Conservation (phyloP, 2,329 filamentous ascomycete genomes). For the Fusarium nanum region DNA sequence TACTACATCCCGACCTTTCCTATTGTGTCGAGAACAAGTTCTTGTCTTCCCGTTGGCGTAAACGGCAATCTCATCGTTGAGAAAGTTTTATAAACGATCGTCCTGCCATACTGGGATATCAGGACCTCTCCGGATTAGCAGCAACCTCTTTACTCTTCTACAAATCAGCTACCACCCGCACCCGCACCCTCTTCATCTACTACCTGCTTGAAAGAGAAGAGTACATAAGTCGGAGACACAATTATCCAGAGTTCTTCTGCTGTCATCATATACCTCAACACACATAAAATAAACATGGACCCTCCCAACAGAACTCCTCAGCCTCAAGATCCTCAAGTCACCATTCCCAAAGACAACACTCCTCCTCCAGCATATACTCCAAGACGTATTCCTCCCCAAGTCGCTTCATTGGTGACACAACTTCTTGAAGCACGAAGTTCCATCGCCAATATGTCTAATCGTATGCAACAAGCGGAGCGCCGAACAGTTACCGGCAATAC, state of each 20-base stretch:
- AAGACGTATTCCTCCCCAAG: slow-evolving; percentile 23
- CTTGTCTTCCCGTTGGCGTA: slow-evolving; percentile 24
- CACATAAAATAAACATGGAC: slow-evolving; percentile 28
- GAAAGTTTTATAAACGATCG: slow-evolving; percentile 31
- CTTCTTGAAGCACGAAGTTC: slow-evolving; percentile 31
- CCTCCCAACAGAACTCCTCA: slow-evolving; percentile 26
- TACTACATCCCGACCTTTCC: slow-evolving; percentile 22
- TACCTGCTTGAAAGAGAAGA: not conserved
- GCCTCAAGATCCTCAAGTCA: slow-evolving; percentile 23
- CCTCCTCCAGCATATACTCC: slow-evolving; percentile 51
- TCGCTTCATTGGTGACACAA: slow-evolving; percentile 31
- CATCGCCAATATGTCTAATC: slow-evolving; percentile 6
- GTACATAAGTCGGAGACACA: not conserved
- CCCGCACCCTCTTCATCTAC: not conserved
- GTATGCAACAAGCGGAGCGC: slow-evolving; percentile 11
- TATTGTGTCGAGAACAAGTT: slow-evolving; percentile 32
- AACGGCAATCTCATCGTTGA: slow-evolving; percentile 22
- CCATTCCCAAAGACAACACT: slow-evolving; percentile 40
- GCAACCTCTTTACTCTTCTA: not conserved
- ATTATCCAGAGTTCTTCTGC: not conserved
- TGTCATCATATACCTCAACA: not conserved
- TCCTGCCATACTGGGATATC: slow-evolving; percentile 3
- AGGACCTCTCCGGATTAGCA: not conserved
- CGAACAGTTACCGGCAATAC: slow-evolving; percentile 14
- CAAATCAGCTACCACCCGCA: not conserved